Evolutionary conservation across 495 filamentous ascomycete genomes (phyloP), one percentile per base, ranked within the genome.

Genomic region (Aspergillus asperescens): DNA sequence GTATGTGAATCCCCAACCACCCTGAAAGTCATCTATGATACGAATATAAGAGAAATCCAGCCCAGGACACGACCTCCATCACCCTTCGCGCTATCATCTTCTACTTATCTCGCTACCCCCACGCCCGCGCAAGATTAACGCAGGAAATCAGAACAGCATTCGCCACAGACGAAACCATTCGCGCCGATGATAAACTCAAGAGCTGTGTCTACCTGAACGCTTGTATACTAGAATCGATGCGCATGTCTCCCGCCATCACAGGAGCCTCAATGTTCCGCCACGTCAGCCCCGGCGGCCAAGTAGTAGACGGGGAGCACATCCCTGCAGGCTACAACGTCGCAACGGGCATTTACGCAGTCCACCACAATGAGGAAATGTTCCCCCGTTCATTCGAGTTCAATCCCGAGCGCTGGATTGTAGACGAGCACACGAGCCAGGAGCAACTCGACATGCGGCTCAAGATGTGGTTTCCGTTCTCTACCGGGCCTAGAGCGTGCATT

Each of bases 181-280:
- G 59, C 15, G 59, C 54, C 5, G 73, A 73, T 8, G 28, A 46
- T 2, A 68, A 67, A 32, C 74, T 81, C 2, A 76, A 49, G 12
- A 50, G 47, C 8, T 78, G 72, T 56, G 20, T 54, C 7, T 61
- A 58, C 35, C 50, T 66, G n/a, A 57, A 50, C 19, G 63, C 62
- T 3, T 78, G 83, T 65, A 81, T 89, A 59, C 85, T 89, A 62
- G 87, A 90, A 56, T 73, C 82, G 5, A 78, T 90, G 74, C 82
- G 87, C 34, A 67, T 90, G 49, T 79, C 79, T 0, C 87, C 87
- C 12, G 76, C 85, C 0, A 84, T 88, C 4, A 70, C 75, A 25
- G 79, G 78, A 9, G 66, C 79, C 3, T n/a, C n/a, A n/a, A 63
- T 87, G 5, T 42, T 31, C 25, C 76, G 85, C 38, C 63, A 83